Percentiles rank a stretch among this genome's conserved stretches.
Conservation (phyloP, 768 basidiomycete genomes). For the Cyclocybe aegerita region DNA sequence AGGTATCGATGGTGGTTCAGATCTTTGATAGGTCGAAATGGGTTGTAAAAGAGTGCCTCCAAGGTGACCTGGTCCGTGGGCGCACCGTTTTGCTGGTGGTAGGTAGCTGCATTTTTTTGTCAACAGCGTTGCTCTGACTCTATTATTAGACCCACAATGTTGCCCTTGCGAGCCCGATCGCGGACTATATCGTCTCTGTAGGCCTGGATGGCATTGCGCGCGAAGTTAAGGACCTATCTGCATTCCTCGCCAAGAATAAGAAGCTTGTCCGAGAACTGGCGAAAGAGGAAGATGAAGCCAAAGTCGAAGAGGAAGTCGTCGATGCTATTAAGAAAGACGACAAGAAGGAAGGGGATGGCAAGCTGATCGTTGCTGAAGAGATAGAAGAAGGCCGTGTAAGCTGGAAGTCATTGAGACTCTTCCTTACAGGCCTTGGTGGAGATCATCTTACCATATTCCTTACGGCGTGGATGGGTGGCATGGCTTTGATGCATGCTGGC, state of each 20-base stretch:
- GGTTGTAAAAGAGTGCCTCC: conserved; percentile 76
- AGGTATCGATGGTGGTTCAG: neutral
- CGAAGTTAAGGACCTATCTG: conserved; percentile 45
- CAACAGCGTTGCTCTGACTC: neutral
- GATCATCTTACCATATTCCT: conserved; percentile 33
- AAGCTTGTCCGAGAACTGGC: conserved; percentile 28
- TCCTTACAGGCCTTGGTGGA: conserved; percentile 37
- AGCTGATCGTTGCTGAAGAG: conserved; percentile 64
- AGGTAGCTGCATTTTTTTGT: conserved; percentile 13
- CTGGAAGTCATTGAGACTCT: conserved; percentile 34
- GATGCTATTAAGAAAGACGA: conserved; percentile 24
- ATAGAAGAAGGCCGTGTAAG: conserved; percentile 38
- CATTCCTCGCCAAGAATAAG: conserved; percentile 41
- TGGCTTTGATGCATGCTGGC: conserved; percentile 24
- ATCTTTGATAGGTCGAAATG: conserved; percentile 72
- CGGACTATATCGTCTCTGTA: conserved; percentile 57
- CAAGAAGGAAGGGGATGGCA: conserved; percentile 11
- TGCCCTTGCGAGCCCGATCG: conserved; percentile 50
- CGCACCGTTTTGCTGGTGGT: conserved; percentile 85
- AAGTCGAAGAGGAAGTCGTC: conserved; percentile 27
- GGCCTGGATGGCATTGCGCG: conserved; percentile 50
- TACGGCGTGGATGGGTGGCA: conserved; percentile 22
- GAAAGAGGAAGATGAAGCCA: conserved; percentile 18
- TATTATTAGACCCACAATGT: conserved; percentile 46
- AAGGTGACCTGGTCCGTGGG: conserved; percentile 73